Evolutionary conservation across 2,329 filamentous ascomycete species (phyloP), one percentile per base, ranked within the genome.

Genomic region (Aspergillus sp.): DNA sequence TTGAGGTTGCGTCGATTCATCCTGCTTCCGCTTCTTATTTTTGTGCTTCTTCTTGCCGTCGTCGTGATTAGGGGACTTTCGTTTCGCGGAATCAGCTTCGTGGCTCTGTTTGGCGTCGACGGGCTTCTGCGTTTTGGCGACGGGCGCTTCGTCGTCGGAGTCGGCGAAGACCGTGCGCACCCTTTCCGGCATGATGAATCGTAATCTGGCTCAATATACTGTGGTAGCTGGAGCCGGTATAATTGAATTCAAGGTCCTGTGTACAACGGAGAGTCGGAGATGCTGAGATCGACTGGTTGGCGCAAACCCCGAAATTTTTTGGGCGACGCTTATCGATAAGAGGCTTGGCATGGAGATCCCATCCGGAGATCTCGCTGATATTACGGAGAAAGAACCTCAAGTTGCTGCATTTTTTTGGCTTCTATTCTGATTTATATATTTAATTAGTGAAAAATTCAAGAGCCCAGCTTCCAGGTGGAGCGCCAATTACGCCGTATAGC

Each of bases 101-200:
- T 52, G 47, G 14, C 9, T 26, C 29, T 52, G 31, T 31, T 55
- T 49, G 9, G 32, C 11, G 22, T 63, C 58, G 2, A 32, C 26
- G 4, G 49, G 49, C 26, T 58, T 51, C 12, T 65, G 47, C 36
- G 53, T 67, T 6, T 60, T 49, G 24, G 56, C 46, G 46, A 61
- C 58, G n/a, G 66, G 62, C 54, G 68, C 66, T 18, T 73, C 70
- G 49, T 75, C 73, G 18, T 75, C 73, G 18, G 67, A 67, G 56
- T 71, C 72, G 24, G 67, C 69, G 61, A 80, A 80, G 36, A 71
- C 71, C 14, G 69, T 76, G 59, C 73, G 73, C 11, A 78, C 71
- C 63, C 74, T 73, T 67, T 79, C 76, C 29, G 77, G 76, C 78
- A 80, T 80, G 65, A 47, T 18, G 18, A 16, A 18, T 29, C 24